These are phyloP conservation scores for Penicillium rolfsii DNA, from an alignment of 2,329 filamentous ascomycete genomes.

Conservation along the genomic window DNA sequence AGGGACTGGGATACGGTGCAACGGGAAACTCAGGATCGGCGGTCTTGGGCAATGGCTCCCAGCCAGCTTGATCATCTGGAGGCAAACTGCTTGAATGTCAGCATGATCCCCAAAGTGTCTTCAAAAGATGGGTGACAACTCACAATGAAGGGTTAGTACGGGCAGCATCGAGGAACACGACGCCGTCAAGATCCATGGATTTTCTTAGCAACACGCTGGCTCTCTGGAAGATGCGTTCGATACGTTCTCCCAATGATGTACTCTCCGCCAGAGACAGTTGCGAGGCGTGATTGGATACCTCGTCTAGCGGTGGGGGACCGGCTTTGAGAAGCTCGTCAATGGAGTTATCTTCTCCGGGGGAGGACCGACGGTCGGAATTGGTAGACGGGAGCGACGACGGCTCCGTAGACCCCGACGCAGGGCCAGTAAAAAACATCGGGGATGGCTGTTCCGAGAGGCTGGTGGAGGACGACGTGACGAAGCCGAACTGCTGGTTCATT, in stretches of 20 bases:
- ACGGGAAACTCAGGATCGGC: constrained; percentile 1
- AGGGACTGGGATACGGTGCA: constrained; percentile 1
- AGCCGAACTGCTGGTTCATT: constrained; percentile 1
- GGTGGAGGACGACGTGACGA: constrained; percentile 2
- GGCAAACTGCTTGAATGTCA: constrained; percentile 18
- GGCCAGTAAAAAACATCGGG: constrained; percentile 1
- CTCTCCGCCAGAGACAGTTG: constrained; percentile 15
- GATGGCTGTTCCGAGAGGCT: constrained; percentile 6
- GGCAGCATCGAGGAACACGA: constrained; percentile 36
- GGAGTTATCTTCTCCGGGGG: constrained; percentile 12
- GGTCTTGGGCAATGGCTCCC: constrained; percentile 26
- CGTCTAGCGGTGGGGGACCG: not conserved
- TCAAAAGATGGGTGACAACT: constrained; percentile 6
- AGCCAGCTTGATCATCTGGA: constrained; percentile 22
- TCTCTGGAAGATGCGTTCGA: constrained; percentile 44
- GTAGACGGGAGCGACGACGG: constrained; percentile 8
- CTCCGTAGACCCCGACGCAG: constrained; percentile 1
- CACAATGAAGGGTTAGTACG: constrained; percentile 32
- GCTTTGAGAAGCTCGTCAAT: constrained; percentile 14
- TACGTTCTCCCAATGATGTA: constrained; percentile 22
- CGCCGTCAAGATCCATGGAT: constrained; percentile 48
- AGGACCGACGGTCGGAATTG: constrained; percentile 6
- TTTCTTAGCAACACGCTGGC: constrained; percentile 50
- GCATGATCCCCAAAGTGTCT: too few species aligned
- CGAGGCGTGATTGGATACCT: not conserved